Conservation (phyloP, 306 rosid genomes). For the Dryas alaskensis region DNA sequence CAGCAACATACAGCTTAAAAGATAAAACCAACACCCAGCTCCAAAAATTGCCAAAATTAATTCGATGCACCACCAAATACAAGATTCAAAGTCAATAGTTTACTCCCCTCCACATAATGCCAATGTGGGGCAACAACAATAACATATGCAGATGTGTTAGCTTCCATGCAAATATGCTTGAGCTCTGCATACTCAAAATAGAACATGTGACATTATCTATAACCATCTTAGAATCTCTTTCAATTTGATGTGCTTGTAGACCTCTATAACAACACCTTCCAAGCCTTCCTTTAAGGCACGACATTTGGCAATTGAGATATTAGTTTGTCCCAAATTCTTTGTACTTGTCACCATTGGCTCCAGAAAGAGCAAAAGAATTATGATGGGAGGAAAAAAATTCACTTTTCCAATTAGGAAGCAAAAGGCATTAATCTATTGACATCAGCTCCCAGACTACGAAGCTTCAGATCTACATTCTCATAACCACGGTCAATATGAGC, state of each 20-base stretch:
- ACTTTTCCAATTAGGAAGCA: not conserved
- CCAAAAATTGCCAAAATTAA: no score
- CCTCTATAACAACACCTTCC: not conserved
- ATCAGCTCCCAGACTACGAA: constrained; percentile 31
- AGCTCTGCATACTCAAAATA: no score
- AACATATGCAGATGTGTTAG: no score
- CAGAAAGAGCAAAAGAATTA: not conserved
- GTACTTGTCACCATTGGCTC: not conserved
- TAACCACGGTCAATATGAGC: constrained; percentile 37
- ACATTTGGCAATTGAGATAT: not conserved
- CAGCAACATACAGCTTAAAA: no score
- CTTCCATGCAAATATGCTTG: no score
- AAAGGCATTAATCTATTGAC: constrained; percentile 21
- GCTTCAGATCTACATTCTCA: constrained; percentile 30
- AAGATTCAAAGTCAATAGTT: no score
- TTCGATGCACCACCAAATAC: no score
- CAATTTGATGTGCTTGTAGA: not conserved
- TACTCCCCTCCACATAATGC: no score
- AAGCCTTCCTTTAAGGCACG: not conserved
- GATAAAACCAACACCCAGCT: no score
- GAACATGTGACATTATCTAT: not conserved
- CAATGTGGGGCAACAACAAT: no score
- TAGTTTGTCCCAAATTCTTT: not conserved
- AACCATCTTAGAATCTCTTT: not conserved
- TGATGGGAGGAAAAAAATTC: not conserved